Evolutionary conservation across 345 rosid species (phyloP), one percentile per base, ranked within the genome.

Genomic region (Brassica incana): DNA sequence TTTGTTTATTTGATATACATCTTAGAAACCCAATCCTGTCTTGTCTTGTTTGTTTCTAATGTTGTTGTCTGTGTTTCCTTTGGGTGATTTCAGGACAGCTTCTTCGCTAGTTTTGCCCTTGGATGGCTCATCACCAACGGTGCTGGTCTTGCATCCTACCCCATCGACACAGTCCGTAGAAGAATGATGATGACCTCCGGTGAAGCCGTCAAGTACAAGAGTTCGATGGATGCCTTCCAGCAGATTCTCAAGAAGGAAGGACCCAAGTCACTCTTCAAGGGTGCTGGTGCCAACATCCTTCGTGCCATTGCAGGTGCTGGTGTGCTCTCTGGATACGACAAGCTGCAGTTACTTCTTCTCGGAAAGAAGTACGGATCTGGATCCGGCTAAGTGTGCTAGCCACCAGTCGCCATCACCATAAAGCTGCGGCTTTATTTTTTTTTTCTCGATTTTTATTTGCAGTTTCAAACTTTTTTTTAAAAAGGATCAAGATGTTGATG

Each of bases 131-230:
- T 92, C 82, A 92, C 97, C 30, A 90, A 89, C 1, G 97, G 97
- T 73, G 97, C 95, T 8, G 92, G 97, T 52, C 90, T 92, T 77
- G 93, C 97, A 5, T 89, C 97, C 6, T 92, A 92, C 85, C 97
- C 97, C 1, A 86, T 92, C 67, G 97, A 92, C 78, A 92, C 97
- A 0, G 94, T 92, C 7, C 94, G 97, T 5, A 90, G 97, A 91
- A 90, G 97, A 85, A 92, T 92, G 97, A 92, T 92, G 97, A 92
- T 92, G 97, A 92, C 97, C 7, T 92, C 96, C 0, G 97, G 97
- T 59, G 96, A 92, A 74, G 97, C 97, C 4, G 96, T 92, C 67
- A 92, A 92, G 81, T 92, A 92, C 90, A 92, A 87, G 87, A 88
- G 92, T 76, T 92, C 97, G 0, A 14, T 85, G 25, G 96, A 87